Conservation (phyloP, 1,139 yeast species). For the Saccharomyces hybrid region DNA sequence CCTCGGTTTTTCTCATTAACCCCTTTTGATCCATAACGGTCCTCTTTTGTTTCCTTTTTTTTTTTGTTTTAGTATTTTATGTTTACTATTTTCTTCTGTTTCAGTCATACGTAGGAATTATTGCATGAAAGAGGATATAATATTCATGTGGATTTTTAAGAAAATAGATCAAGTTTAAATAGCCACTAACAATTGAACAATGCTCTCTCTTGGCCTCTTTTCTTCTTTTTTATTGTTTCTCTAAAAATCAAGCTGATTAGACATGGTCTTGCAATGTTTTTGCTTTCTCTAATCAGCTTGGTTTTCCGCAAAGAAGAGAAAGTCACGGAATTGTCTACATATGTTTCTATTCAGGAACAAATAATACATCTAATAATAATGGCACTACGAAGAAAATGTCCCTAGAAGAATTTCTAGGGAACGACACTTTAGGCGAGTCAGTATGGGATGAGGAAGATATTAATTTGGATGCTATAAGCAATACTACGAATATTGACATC, state of each 20-base stretch:
- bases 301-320: not conserved
- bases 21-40: not conserved
- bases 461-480: slow-evolving; percentile 23
- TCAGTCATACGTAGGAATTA: not conserved
- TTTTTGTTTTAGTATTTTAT: not conserved
- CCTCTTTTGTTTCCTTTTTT: not conserved
- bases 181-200: slow-evolving; percentile 1
- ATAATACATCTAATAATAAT: slow-evolving; percentile 10
- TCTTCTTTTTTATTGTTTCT: not conserved
- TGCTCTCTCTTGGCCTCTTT: not conserved
- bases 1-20: not conserved
- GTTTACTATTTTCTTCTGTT: not conserved
- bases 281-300: not conserved
- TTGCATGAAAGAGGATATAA: not conserved
- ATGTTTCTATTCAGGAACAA: not conserved
- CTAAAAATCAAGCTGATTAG: not conserved
- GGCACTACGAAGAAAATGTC: slow-evolving; percentile 32
- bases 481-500: slow-evolving; percentile 24
- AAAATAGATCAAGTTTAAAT: not conserved
- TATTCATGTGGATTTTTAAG: not conserved
- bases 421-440: slow-evolving; percentile 29
- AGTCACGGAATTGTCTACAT: not conserved
- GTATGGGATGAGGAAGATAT: slow-evolving; percentile 31
- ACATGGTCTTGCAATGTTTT: not conserved
- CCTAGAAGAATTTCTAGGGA: slow-evolving; percentile 31